Evolutionary conservation across 768 basidiomycete species (phyloP).

Genomic region (Polyporus arcularius): DNA sequence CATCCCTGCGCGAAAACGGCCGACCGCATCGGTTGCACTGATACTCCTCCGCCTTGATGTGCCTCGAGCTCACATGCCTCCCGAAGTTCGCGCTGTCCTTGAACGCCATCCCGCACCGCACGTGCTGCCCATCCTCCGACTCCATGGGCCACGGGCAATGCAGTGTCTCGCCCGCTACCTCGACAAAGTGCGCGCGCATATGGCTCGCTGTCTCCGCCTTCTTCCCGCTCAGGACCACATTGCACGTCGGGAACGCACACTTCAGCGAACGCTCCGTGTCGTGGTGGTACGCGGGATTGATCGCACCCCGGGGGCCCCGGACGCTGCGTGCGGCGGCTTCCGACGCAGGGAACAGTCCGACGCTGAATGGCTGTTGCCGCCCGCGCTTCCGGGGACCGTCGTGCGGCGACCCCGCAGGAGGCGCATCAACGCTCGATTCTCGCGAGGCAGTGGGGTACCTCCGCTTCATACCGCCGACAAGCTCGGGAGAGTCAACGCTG

Average conservation of each 20-base stretch:
- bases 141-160: slow-evolving; percentile 10
- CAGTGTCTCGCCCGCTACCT: slow-evolving; percentile 5
- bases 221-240: slow-evolving; percentile 9
- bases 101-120: slow-evolving; percentile 14
- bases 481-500: neutral
- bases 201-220: slow-evolving; percentile 19
- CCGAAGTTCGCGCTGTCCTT: slow-evolving; percentile 21
- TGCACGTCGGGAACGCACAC: slow-evolving; percentile 13
- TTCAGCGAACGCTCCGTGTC: slow-evolving; percentile 7
- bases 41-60: slow-evolving; percentile 13
- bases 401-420: neutral
- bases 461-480: slow-evolving; percentile 1
- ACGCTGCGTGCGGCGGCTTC: neutral
- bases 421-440: slow-evolving; percentile 8
- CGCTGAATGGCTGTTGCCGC: slow-evolving; percentile 10
- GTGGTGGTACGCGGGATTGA: slow-evolving; percentile 16
- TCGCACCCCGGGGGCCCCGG: slow-evolving; percentile 4
- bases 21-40: slow-evolving; percentile 14
- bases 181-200: slow-evolving; percentile 15
- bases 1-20: slow-evolving; percentile 15
- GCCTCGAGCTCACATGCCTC: slow-evolving; percentile 16
- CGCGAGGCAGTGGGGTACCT: slow-evolving; percentile 3
- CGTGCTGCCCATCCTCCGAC: neutral
- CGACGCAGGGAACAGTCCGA: slow-evolving; percentile 3
- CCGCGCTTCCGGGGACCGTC: neutral